Base-by-base conservation (phyloP, 768 basidiomycete species). In the Mycena alexandri region DNA sequence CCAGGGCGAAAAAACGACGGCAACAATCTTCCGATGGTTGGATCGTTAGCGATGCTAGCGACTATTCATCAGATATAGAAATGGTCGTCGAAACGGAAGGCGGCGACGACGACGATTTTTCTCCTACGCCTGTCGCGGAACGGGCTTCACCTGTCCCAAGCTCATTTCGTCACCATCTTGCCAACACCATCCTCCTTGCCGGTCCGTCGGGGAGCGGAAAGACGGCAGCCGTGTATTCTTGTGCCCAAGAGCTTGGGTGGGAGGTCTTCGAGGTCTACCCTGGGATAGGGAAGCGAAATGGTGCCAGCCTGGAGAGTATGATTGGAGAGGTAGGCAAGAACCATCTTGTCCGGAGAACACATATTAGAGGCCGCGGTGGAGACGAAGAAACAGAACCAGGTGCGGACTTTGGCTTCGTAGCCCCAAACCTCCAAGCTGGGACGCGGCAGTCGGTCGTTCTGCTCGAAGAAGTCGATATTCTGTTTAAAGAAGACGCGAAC, bases 261-360 rank as follows among this genome's bases (percentile, higher is more conserved):
- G 94, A 96, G 55, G 89, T 99, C 14, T 98, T 98, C 74, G 98
- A 99, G 77, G 95, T 99, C 14, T 93, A 96, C 79, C 94, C 98
- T 25, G 98, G 98, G 3, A 90, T 96, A 57, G 96, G 96, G n/a
- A 93, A 88, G 74, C 88, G 98, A 41, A 93, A 88, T 66, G 93
- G 93, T 8, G 83, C 89, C 25, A 93, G 89, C 72, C 81, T 99
- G 70, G 89, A 91, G 63, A 84, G 85, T 63, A 84, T 96, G 69
- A 88, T 98, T 52, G 98, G 98, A 16, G 95, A 97, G 66, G 95
- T 96, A 4, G 95, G 95, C 21, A 94, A 89, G 81, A 99, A 98
- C 75, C 98, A 99, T 77, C 85, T 92, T 65, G 90, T 96, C 41
- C 80, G 81, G 63, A 81, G 78, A 65, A 76, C 76, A 38, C 71